Evolutionary conservation across 2,329 filamentous ascomycete genomes (phyloP).

Genomic region (Biscogniauxia mediterranea): DNA sequence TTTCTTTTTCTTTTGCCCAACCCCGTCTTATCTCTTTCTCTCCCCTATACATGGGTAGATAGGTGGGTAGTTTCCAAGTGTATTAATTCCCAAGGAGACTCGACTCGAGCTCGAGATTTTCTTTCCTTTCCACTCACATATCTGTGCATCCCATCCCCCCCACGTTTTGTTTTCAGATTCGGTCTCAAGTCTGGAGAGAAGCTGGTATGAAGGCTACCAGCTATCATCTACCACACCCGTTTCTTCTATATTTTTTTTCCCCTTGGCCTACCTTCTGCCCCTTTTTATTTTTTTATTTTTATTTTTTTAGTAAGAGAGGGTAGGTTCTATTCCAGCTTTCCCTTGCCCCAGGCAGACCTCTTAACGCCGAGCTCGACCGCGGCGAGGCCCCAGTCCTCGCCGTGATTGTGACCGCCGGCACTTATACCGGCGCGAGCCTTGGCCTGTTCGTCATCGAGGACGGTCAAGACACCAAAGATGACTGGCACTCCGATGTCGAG

Average conservation of each 20-base stretch:
- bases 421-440: slow-evolving; percentile 69
- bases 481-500: slow-evolving; percentile 86
- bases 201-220: too few relatives aligned
- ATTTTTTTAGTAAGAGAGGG: not conserved
- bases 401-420: slow-evolving; percentile 77
- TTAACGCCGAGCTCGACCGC: slow-evolving; percentile 93
- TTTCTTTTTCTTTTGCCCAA: too few relatives aligned
- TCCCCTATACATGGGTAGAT: too few relatives aligned
- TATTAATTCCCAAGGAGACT: too few relatives aligned
- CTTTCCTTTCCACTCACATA: too few relatives aligned
- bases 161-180: too few relatives aligned
- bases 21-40: too few relatives aligned
- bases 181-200: too few relatives aligned
- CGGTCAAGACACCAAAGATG: slow-evolving; percentile 87
- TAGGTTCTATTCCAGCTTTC: slow-evolving; percentile 49
- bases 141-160: too few relatives aligned
- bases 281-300: slow-evolving; percentile 2
- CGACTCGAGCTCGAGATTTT: too few relatives aligned
- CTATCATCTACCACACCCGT: not conserved
- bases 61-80: too few relatives aligned
- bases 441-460: slow-evolving; percentile 86
- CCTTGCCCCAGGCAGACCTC: slow-evolving; percentile 78
- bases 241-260: slow-evolving; percentile 9
- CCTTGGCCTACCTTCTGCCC: too few relatives aligned
- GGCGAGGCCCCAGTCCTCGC: slow-evolving; percentile 91